Conservation (phyloP, 1,139 yeast genomes). For the Williopsis jadinii region DNA sequence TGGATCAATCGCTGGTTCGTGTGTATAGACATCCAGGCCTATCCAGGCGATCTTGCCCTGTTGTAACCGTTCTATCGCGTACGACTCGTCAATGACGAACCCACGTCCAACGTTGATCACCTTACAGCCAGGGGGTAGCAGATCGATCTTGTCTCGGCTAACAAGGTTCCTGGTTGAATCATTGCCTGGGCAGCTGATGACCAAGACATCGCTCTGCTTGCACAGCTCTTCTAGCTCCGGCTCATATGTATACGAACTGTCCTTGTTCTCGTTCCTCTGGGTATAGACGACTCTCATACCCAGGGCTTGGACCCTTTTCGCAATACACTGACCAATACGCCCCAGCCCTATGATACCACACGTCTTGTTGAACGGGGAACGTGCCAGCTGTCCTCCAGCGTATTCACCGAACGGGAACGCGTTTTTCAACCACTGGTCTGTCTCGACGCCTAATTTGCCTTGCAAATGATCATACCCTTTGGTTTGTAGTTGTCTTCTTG, state of each 20-base stretch:
- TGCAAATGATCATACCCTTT: constrained; percentile 29
- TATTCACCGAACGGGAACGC: constrained; percentile 12
- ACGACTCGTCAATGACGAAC: constrained; percentile 59
- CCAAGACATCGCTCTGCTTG: constrained; percentile 42
- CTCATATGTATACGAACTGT: constrained; percentile 30
- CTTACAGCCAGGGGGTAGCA: constrained; percentile 38
- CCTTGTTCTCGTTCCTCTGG: constrained; percentile 41
- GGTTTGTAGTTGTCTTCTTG: constrained; percentile 27
- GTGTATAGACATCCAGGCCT: constrained; percentile 75
- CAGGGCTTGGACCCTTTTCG: constrained; percentile 44
- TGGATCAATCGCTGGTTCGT: constrained; percentile 60
- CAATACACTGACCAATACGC: constrained; percentile 63
- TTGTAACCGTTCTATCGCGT: constrained; percentile 47
- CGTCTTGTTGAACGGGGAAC: constrained; percentile 49
- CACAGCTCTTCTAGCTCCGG: constrained; percentile 30
- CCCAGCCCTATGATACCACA: constrained; percentile 77
- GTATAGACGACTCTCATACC: constrained; percentile 70
- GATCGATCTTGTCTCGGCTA: constrained; percentile 39
- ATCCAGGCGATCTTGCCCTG: constrained; percentile 60
- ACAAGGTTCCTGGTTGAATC: constrained; percentile 52
- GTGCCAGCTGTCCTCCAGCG: constrained; percentile 8
- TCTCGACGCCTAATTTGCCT: constrained; percentile 27
- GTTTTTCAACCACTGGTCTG: constrained; percentile 18
- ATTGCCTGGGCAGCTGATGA: constrained; percentile 65
- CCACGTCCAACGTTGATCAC: constrained; percentile 83